phyloP scores from a whole-genome alignment of 2,329 filamentous ascomycete genomes.

The Clarireedia sp. region DNA sequence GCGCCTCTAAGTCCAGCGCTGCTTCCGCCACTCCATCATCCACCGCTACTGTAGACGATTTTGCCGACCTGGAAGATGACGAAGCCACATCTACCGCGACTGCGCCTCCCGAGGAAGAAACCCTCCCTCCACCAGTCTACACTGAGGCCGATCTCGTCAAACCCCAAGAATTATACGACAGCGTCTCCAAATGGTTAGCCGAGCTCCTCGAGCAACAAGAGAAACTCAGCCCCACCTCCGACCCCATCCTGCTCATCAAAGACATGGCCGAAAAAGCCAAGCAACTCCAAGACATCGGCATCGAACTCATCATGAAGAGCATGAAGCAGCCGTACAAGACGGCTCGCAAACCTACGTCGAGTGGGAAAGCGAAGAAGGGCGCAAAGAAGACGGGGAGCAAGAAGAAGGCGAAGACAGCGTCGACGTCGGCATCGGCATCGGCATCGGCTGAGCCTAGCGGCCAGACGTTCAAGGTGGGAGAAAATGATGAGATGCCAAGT shows the following conservation, averaged over 20 bases:
- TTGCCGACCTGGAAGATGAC: constrained; percentile 78
- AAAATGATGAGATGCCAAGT: constrained; percentile 37
- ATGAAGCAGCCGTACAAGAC: constrained; percentile 43
- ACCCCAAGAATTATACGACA: constrained; percentile 54
- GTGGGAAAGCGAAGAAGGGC: constrained; percentile 27
- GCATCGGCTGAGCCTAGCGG: constrained; percentile 27
- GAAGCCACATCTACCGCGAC: constrained; percentile 27
- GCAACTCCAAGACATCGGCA: constrained; percentile 62
- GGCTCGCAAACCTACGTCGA: constrained; percentile 16
- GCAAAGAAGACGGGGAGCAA: constrained; percentile 31
- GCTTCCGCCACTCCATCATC: constrained; percentile 30
- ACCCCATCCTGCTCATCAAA: constrained; percentile 65
- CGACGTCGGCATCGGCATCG: constrained; percentile 24
- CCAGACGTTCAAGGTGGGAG: constrained; percentile 31
- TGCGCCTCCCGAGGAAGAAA: constrained; percentile 36
- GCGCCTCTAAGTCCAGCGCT: constrained; percentile 36
- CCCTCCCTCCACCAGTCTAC: constrained; percentile 60
- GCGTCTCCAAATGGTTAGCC: constrained; percentile 65
- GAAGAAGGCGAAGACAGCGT: constrained; percentile 26
- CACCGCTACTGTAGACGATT: constrained; percentile 38
- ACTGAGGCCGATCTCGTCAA: constrained; percentile 61
- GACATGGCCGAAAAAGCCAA: constrained; percentile 63
- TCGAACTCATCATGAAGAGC: constrained; percentile 63
- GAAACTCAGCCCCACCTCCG: constrained; percentile 58
- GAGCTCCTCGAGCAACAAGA: constrained; percentile 64